Evolutionary conservation across 495 filamentous ascomycete genomes (phyloP).

Genomic region (Penicillium nucicola): DNA sequence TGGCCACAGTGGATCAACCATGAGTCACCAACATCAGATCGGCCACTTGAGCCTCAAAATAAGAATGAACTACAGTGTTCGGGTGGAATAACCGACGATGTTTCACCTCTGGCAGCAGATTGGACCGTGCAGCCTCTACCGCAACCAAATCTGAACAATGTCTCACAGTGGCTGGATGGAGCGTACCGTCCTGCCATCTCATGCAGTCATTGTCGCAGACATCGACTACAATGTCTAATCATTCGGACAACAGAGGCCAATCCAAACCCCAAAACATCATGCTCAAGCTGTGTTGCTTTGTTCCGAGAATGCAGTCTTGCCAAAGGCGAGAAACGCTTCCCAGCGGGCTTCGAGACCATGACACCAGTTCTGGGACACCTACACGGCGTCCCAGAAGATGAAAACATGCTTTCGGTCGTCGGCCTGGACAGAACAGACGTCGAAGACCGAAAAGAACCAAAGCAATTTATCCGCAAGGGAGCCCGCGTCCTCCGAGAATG

Average conservation of each 20-base stretch:
- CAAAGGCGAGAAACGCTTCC: conserved; percentile 39
- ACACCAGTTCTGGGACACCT: conserved; percentile 41
- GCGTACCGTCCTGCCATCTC: conserved; percentile 37
- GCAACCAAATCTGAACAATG: conserved; percentile 17
- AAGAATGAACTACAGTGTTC: background rate
- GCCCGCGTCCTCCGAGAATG: conserved; percentile 39
- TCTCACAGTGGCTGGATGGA: conserved; percentile 42
- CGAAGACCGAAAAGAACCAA: conserved; percentile 36
- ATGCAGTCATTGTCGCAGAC: conserved; percentile 41
- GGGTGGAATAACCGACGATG: background rate
- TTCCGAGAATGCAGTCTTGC: conserved; percentile 69
- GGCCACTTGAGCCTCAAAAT: background rate
- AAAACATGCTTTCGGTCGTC: conserved; percentile 1
- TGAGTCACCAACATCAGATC: background rate
- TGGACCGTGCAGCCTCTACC: background rate
- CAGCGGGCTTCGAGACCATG: conserved; percentile 44
- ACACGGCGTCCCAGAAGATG: conserved; percentile 38
- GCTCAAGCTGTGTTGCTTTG: conserved; percentile 75
- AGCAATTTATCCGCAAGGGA: conserved; percentile 60
- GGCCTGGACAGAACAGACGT: background rate
- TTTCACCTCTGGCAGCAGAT: background rate
- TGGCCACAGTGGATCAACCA: conserved; percentile 9
- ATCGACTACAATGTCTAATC: conserved; percentile 44
- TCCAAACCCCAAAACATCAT: conserved; percentile 58
- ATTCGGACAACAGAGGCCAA: conserved; percentile 42